A percentile compares a stretch with the other conserved stretches of the same genome.
Conservation (phyloP, 495 filamentous ascomycete genomes). For the Collariella sp. region DNA sequence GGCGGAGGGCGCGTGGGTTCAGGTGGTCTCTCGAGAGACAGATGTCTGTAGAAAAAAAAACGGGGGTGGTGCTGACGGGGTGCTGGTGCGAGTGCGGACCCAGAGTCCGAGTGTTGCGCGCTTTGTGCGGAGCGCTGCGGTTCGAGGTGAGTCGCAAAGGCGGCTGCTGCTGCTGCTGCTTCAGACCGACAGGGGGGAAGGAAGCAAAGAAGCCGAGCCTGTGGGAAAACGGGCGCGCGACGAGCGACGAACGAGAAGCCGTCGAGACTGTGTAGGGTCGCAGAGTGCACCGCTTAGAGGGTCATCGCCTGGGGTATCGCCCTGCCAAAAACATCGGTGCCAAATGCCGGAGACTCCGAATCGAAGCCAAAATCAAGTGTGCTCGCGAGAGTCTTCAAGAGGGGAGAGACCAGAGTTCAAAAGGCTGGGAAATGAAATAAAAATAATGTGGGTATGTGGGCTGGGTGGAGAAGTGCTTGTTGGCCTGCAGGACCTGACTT, state of each 20-base stretch:
- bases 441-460: slow-evolving; percentile 31
- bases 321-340: slow-evolving; percentile 17
- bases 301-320: slow-evolving; percentile 24
- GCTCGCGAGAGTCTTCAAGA: background rate
- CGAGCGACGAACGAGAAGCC: slow-evolving; percentile 11
- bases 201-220: too few relatives aligned
- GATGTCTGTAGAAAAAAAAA: background rate
- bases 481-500: background rate
- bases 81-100: background rate
- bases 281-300: slow-evolving; percentile 19
- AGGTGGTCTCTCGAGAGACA: background rate
- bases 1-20: slow-evolving; percentile 12
- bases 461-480: slow-evolving; percentile 28
- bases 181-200: slow-evolving; percentile 14
- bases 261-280: slow-evolving; percentile 21
- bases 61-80: too few relatives aligned
- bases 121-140: background rate
- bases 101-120: background rate
- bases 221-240: background rate
- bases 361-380: slow-evolving; percentile 15
- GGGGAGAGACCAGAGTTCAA: too few relatives aligned
- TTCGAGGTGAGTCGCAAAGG: background rate
- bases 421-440: slow-evolving; percentile 18
- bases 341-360: slow-evolving; percentile 23
- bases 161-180: slow-evolving; percentile 13